These are phyloP conservation scores for Neonectria neomacrospora DNA, from an alignment of 2,329 filamentous ascomycete genomes.

Conservation along the genomic window DNA sequence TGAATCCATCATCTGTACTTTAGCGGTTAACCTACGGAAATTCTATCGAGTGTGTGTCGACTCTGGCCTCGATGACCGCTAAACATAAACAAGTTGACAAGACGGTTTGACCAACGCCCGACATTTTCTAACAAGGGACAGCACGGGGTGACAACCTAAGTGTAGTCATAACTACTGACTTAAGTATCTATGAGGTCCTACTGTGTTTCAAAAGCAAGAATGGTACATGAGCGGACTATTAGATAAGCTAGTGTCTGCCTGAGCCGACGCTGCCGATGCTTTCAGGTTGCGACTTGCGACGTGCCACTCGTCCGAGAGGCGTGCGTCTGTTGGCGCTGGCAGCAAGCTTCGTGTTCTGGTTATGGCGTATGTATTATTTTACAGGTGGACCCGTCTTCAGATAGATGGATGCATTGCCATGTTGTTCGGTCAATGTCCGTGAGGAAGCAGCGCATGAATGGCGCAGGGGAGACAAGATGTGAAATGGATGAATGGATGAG, in stretches of 20 bases:
- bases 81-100: not conserved
- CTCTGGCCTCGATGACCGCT: too few species aligned
- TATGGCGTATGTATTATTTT: not conserved
- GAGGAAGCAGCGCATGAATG: not conserved
- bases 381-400: not conserved
- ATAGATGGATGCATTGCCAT: not conserved
- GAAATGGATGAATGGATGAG: not conserved
- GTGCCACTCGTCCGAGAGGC: not conserved
- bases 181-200: too few species aligned
- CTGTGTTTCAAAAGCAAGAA: too few species aligned
- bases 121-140: too few species aligned
- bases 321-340: not conserved
- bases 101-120: not conserved
- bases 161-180: not conserved
- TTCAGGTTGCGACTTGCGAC: not conserved
- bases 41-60: not conserved
- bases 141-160: not conserved
- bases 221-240: not conserved
- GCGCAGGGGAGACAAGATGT: not conserved
- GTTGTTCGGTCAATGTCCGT: not conserved
- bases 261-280: not conserved
- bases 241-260: not conserved
- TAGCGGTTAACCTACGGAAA: not conserved
- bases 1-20: rapidly evolving
- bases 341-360: not conserved